These are phyloP conservation scores for Sarcodon aspratus DNA, from an alignment of 768 basidiomycete genomes.

Conservation along the genomic window DNA sequence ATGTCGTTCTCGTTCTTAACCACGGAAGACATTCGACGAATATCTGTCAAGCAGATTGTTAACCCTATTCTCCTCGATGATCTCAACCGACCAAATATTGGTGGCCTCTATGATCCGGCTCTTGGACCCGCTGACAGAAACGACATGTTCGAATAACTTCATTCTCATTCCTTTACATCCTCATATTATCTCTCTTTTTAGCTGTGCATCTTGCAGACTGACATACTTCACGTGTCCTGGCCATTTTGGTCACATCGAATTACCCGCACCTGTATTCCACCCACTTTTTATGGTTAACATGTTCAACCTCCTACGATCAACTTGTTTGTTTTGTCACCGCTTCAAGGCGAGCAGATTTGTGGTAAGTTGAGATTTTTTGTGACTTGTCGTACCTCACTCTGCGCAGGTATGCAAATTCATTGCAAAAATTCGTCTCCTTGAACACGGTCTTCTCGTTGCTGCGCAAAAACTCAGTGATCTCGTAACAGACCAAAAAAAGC, in stretches of 20 bases:
- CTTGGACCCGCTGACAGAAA: slow-evolving; percentile 82
- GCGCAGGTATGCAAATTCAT: slow-evolving; percentile 68
- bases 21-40: slow-evolving; percentile 76
- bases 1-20: slow-evolving; percentile 91
- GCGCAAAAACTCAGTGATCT: slow-evolving; percentile 70
- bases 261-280: slow-evolving; percentile 92
- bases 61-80: slow-evolving; percentile 92
- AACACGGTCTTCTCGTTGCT: slow-evolving; percentile 79
- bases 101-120: slow-evolving; percentile 91
- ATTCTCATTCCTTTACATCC: neutral
- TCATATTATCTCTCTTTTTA: slow-evolving; percentile 21
- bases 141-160: slow-evolving; percentile 64
- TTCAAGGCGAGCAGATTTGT: slow-evolving; percentile 73
- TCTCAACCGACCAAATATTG: slow-evolving; percentile 81
- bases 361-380: slow-evolving; percentile 30
- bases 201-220: slow-evolving; percentile 88
- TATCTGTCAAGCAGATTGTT: slow-evolving; percentile 96
- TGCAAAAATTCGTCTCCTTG: slow-evolving; percentile 80
- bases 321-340: slow-evolving; percentile 89
- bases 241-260: slow-evolving; percentile 96
- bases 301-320: slow-evolving; percentile 76
- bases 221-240: slow-evolving; percentile 94
- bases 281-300: slow-evolving; percentile 91
- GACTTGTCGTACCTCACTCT: slow-evolving; percentile 1
- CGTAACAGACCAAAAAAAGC: slow-evolving; percentile 24